A percentile compares a stretch with the other conserved stretches of the same genome.
Evolutionary conservation across 1,284 basidiomycete genomes (phyloP).

Genomic region (Veloboletus limbatus): DNA sequence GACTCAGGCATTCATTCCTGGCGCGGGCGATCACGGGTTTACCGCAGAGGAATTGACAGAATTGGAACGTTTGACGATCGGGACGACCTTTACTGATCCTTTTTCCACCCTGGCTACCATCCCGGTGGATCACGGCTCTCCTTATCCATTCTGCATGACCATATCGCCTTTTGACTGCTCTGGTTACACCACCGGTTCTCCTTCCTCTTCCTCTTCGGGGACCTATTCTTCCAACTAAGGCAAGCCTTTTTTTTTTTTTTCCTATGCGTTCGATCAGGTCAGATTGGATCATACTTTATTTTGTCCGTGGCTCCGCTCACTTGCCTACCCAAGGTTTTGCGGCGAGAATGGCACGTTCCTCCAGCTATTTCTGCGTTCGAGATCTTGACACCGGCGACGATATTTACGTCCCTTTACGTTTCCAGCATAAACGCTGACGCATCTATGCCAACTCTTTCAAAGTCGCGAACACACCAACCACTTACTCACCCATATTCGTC

Average conservation of each 20-base stretch:
- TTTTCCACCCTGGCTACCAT: constrained; percentile 12
- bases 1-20: constrained; percentile 6
- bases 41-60: constrained; percentile 16
- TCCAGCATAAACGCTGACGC: constrained; percentile 2
- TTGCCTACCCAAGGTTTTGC: neutral
- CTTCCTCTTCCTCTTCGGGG: constrained; percentile 17
- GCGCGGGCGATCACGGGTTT: constrained; percentile 6
- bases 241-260: neutral
- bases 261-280: constrained; percentile 2
- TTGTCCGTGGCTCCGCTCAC: neutral
- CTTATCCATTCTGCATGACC: neutral
- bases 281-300: neutral
- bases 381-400: constrained; percentile 1
- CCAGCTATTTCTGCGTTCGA: neutral
- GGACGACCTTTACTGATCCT: constrained; percentile 21
- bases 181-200: constrained; percentile 12
- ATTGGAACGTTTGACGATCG: constrained; percentile 16
- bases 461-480: neutral
- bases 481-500: neutral
- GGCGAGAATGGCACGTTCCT: neutral
- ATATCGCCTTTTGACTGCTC: constrained; percentile 21
- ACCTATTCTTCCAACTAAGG: constrained; percentile 5
- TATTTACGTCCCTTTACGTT: constrained; percentile 3
- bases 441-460: neutral
- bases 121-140: neutral